Percentiles rank a stretch among this genome's conserved stretches.
phyloP scores from a whole-genome alignment of 73 alveolate species.

The Paramecium sonneborni region DNA sequence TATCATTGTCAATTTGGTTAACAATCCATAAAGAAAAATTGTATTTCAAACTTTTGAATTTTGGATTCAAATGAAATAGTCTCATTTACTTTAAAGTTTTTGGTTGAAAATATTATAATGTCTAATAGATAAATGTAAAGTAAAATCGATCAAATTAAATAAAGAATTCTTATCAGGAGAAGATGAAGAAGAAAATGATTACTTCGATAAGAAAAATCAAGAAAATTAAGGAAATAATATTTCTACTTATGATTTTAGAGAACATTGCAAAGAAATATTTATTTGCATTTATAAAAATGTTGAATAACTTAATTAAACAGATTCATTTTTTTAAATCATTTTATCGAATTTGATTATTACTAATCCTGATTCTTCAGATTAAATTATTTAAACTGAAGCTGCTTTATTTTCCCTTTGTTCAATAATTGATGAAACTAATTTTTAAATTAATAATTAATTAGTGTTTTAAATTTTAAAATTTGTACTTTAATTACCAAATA shows the following conservation, averaged over 20 bases:
- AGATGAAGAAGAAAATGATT: neutral
- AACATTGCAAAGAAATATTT: slow-evolving; percentile 16
- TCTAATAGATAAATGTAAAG: neutral
- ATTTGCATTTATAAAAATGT: neutral
- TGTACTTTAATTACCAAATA: neutral
- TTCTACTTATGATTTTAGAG: neutral
- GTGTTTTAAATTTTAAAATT: neutral
- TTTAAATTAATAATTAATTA: neutral
- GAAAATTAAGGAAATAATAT: neutral
- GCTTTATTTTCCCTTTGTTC: slow-evolving; percentile 21
- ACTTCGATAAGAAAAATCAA: neutral
- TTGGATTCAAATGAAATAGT: neutral
- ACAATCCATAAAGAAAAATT: neutral
- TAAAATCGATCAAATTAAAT: neutral
- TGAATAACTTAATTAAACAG: neutral
- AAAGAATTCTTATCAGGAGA: neutral
- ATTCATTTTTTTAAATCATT: neutral
- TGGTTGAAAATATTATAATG: neutral
- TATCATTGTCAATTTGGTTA: neutral
- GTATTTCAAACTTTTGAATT: slow-evolving; percentile 1
- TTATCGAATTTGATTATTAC: neutral
- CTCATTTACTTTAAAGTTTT: neutral
- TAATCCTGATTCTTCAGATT: neutral
- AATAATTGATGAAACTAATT: slow-evolving; percentile 2
- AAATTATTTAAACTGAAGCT: slow-evolving; percentile 6